phyloP scores from a whole-genome alignment of 495 filamentous ascomycete species.

The Daldinia vernicosa region DNA sequence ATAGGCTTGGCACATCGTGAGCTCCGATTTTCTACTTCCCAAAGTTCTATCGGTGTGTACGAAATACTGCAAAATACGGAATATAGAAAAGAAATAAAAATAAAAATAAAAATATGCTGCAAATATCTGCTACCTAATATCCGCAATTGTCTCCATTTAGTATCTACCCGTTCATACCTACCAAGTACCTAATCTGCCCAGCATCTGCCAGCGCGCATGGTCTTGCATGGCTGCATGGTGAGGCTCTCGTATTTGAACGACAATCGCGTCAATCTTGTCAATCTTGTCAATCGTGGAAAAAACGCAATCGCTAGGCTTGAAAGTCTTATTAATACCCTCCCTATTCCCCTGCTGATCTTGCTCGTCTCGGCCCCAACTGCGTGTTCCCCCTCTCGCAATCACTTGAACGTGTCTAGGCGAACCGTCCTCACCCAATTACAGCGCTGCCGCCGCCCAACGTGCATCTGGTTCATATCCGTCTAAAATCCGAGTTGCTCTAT shows the following conservation, averaged over 20 bases:
- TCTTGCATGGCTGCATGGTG: slow-evolving; percentile 25
- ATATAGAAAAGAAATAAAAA: neutral
- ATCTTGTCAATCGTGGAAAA: slow-evolving; percentile 21
- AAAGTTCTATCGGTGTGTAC: slow-evolving; percentile 31
- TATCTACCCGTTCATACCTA: neutral
- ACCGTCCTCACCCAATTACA: slow-evolving; percentile 25
- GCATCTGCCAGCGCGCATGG: slow-evolving; percentile 6
- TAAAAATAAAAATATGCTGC: neutral
- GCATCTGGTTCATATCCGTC: slow-evolving; percentile 27
- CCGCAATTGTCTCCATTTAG: neutral
- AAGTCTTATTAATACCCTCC: slow-evolving; percentile 17
- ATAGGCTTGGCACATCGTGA: slow-evolving; percentile 38
- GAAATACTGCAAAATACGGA: neutral
- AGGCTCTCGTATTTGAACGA: slow-evolving; percentile 44
- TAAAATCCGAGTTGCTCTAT: slow-evolving; percentile 18
- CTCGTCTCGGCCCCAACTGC: slow-evolving; percentile 25
- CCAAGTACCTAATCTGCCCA: neutral
- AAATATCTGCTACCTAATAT: neutral
- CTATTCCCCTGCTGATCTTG: slow-evolving; percentile 36
- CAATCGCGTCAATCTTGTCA: slow-evolving; percentile 38
- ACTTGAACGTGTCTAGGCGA: slow-evolving; percentile 26
- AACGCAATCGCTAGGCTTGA: slow-evolving; percentile 9
- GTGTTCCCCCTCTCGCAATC: slow-evolving; percentile 30
- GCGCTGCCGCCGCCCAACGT: slow-evolving; percentile 34
- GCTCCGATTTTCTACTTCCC: slow-evolving; percentile 32